A percentile compares a stretch with the other conserved stretches of the same genome.
Evolutionary conservation across 148 eudicot species (phyloP).

Genomic region (Persicaria maculosa): DNA sequence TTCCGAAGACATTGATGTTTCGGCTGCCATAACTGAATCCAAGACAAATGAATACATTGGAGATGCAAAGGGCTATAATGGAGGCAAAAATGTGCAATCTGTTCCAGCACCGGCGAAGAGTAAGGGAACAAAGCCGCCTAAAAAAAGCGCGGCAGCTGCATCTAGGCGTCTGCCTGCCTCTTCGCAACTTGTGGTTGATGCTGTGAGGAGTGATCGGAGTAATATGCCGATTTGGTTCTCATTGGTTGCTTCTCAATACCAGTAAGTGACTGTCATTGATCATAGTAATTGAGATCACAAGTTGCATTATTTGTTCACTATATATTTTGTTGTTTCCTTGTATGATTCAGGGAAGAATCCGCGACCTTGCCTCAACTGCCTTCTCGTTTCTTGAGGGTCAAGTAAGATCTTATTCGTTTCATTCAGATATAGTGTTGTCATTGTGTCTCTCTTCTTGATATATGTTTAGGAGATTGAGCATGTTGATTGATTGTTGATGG

Average conservation of each 20-base stretch:
- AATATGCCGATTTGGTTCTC: conserved; percentile 77
- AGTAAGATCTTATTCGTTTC: conserved; percentile 40
- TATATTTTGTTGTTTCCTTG: neutral
- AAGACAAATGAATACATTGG: conserved; percentile 38
- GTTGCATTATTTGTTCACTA: neutral
- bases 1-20: conserved; percentile 29
- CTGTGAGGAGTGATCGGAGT: conserved; percentile 26
- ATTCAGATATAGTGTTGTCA: neutral
- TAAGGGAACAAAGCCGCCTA: conserved; percentile 29
- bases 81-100: conserved; percentile 19
- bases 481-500: neutral
- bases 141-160: conserved; percentile 23
- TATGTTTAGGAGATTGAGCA: neutral
- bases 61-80: conserved; percentile 29
- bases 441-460: neutral
- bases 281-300: no score
- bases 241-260: conserved; percentile 49
- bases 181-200: conserved; percentile 29
- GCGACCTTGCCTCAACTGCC: conserved; percentile 60
- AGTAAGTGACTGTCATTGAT: conserved; percentile 33
- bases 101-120: conserved; percentile 26
- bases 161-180: conserved; percentile 25
- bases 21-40: conserved; percentile 25
- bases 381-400: conserved; percentile 63
- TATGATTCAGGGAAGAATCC: conserved; percentile 49